phyloP scores from a whole-genome alignment of 108 stramenopile genomes.

The Schizochytrium sp. region DNA sequence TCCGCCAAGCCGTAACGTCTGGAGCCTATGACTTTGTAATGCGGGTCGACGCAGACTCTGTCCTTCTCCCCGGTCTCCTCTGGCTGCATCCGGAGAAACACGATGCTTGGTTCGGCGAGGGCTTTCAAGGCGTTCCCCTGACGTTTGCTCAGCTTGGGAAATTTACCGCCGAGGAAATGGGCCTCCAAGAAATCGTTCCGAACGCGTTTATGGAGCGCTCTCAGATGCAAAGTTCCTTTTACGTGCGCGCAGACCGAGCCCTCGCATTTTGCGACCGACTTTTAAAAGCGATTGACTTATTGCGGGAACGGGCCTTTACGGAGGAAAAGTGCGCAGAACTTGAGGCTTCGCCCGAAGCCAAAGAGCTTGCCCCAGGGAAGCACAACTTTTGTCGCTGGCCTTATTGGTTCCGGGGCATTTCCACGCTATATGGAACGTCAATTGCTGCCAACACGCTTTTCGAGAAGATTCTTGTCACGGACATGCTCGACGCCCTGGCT shows the following conservation, averaged over 20 bases:
- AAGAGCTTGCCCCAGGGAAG: neutral
- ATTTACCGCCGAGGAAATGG: neutral
- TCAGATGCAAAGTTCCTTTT: neutral
- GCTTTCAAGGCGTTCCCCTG: neutral
- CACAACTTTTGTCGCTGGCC: neutral
- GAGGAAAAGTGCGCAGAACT: neutral
- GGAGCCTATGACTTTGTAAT: neutral
- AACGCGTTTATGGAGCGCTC: neutral
- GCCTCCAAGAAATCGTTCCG: neutral
- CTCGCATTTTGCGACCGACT: neutral
- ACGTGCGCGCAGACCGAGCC: neutral
- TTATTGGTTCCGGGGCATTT: neutral
- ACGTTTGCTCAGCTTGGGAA: neutral
- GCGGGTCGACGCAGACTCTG: neutral
- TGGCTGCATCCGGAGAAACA: constrained; percentile 28
- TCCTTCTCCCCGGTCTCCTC: constrained; percentile 30
- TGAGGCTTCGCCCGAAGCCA: neutral
- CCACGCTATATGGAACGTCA: neutral
- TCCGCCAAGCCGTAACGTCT: neutral
- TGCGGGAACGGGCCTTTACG: neutral
- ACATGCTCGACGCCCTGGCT: neutral
- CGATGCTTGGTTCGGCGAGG: constrained; percentile 36
- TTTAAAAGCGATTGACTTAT: neutral
- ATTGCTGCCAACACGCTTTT: neutral
- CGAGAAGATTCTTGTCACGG: neutral